Percentiles rank a stretch among this genome's conserved stretches.
Conservation (phyloP, 2,329 filamentous ascomycete genomes). For the Trematosphaeria pertusa region DNA sequence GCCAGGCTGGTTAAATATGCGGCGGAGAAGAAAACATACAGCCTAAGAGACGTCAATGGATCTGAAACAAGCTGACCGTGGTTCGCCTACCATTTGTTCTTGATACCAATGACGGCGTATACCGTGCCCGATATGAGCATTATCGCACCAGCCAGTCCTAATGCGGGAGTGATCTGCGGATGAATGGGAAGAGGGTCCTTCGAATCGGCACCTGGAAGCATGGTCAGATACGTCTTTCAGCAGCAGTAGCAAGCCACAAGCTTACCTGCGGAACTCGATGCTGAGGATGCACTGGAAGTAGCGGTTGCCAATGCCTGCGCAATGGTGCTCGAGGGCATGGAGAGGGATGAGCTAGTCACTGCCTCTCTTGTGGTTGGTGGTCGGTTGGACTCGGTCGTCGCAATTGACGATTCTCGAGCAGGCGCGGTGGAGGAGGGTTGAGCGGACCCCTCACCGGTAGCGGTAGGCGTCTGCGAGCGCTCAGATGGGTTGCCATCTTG, state of each 20-base stretch:
- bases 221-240: neutral
- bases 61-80: neutral
- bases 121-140: constrained; percentile 74
- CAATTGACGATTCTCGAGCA: constrained; percentile 18
- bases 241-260: neutral
- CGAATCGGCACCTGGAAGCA: constrained; percentile 14
- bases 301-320: constrained; percentile 26
- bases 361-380: constrained; percentile 19
- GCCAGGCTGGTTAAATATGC: constrained; percentile 76
- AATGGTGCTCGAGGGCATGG: constrained; percentile 16
- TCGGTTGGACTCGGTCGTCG: constrained; percentile 18
- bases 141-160: constrained; percentile 78
- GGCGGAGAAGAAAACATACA: constrained; percentile 72
- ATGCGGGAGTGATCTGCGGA: constrained; percentile 79
- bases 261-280: constrained; percentile 32
- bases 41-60: constrained; percentile 34
- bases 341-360: constrained; percentile 19
- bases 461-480: constrained; percentile 17
- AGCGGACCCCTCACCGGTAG: constrained; percentile 17
- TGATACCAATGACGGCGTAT: constrained; percentile 81
- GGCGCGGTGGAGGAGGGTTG: constrained; percentile 25
- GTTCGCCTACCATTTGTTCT: constrained; percentile 67
- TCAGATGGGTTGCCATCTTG: constrained; percentile 36
- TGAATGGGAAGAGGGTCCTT: constrained; percentile 67
- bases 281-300: constrained; percentile 19